Percentiles rank a stretch among this genome's conserved stretches.
Conservation (phyloP, 2,329 filamentous ascomycete genomes). For the Xylaria sp. region DNA sequence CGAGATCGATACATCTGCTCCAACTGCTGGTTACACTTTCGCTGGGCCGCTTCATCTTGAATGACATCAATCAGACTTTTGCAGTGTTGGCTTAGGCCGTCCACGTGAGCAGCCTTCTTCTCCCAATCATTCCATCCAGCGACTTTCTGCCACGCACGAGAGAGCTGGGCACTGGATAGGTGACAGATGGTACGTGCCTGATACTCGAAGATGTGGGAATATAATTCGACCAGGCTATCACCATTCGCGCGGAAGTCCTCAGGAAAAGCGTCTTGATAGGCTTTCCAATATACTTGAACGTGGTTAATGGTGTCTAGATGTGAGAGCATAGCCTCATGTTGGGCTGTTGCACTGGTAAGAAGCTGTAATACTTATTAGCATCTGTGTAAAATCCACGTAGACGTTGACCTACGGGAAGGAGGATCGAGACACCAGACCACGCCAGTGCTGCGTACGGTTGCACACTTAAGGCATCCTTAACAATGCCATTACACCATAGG, state of each 20-base stretch:
- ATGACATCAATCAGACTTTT: not conserved
- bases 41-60: not conserved
- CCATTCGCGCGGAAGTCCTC: not conserved
- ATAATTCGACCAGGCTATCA: conserved; percentile 9
- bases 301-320: conserved; percentile 1
- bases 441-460: conserved; percentile 27
- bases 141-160: conserved; percentile 20
- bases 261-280: conserved; percentile 6
- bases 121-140: conserved; percentile 20
- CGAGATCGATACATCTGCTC: conserved; percentile 16
- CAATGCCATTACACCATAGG: conserved; percentile 9
- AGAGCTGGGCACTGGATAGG: conserved; percentile 24
- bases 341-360: conserved; percentile 9
- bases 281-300: conserved; percentile 23
- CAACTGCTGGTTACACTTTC: not conserved
- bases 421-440: conserved; percentile 22
- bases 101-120: not conserved
- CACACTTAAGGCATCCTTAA: conserved; percentile 15
- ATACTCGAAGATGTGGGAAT: conserved; percentile 24
- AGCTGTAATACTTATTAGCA: conserved; percentile 18
- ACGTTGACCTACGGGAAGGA: conserved; percentile 17
- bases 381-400: too few species aligned
- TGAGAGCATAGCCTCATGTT: conserved; percentile 19
- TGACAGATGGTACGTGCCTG: conserved; percentile 25
- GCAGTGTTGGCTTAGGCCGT: not conserved